Evolutionary conservation across 176 grass and related monocot species (phyloP), one percentile per base, ranked within the genome.

Genomic region (Coix lacrymajobi): DNA sequence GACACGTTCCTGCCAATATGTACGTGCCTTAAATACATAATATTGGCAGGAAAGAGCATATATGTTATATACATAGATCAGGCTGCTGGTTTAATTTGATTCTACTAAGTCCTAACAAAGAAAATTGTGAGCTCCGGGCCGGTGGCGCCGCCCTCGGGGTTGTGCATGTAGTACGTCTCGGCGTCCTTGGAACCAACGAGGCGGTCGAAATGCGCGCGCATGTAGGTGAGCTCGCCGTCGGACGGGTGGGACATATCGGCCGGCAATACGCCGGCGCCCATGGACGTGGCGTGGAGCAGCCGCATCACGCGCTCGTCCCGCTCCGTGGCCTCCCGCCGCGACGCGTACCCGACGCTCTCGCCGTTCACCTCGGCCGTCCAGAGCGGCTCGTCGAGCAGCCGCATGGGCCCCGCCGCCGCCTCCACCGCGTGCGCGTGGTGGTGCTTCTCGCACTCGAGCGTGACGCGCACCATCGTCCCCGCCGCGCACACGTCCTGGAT

Each of bases 161-260:
- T 98, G 78, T 89, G 79, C 96, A 98, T 95, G 88, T 98, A 95
- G 75, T 91, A 95, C 11, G 96, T 95, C 88, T 98, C 90, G 32
- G 96, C 64, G 86, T 97, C 92, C 86, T 85, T 89, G 81, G 95
- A 97, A 13, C 92, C 92, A 32, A 94, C 88, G 19, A 95, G 85
- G 49, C 92, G 85, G 40, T 98, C 92, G 66, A 98, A 95, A 82
- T 90, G 86, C 24, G 76, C 71, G 12, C 92, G 86, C 95, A 98
- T 95, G 88, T 93, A 98, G 6, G 88, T 98, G 32, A 93, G 78
- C 86, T 98, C 92, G 66, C 95, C 87, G 77, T 98, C 87, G 49
- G n/a, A 11, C 71, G 85, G 72, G 60, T 90, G 84, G 11, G 83
- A 67, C 90, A 94, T 89, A 61, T 94, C 88, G 33, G 56, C 65